Base-by-base conservation (phyloP, 768 basidiomycete species). In the Cantharellus anzutake region DNA sequence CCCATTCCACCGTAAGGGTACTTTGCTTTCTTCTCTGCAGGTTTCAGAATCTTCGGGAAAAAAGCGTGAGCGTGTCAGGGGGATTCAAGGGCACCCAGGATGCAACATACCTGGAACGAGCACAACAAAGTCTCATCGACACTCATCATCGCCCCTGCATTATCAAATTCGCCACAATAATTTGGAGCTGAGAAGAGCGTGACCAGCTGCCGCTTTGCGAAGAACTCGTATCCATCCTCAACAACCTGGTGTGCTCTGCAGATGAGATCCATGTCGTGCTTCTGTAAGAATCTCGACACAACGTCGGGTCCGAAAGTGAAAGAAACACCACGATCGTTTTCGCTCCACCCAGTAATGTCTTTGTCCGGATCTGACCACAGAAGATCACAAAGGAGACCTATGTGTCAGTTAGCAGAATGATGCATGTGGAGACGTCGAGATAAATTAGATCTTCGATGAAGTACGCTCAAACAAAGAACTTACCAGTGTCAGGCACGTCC, bases 321-420 rank as follows among this genome's bases (percentile, higher is more conserved):
- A 48, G 92, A 96, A 57, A 99, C 94, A 61, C 94, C 94, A 68
- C 94, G 80, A 71, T 99, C 94, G 70, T 99, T 99, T 75, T 99
- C 94, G 70, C 89, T 91, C 94, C 94, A 99, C 3, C 94, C 94
- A 11, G 90, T 93, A 70, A 98, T 97, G 69, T 97, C 94, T 72
- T 98, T 97, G 76, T 98, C 94, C 42, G 94, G 94, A 73, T 99
- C 94, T 59, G 94, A 94, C 94, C 94, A 99, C 68, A 99, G 74
- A 57, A 99, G 77, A 71, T 99, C 94, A 70, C 91, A 98, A 41
- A 98, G 80, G 51, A 97, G 76, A 59, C 94, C 93, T 92, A 63
- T 2, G 52, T 42, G 59, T 38, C 14, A 50, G 50, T 1, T 35
- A 16, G 35, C 40, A 57, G 59, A 57, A 62, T 20, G 3, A 20